phyloP scores from a whole-genome alignment of 495 filamentous ascomycete species.

The Penicillium odoratum region DNA sequence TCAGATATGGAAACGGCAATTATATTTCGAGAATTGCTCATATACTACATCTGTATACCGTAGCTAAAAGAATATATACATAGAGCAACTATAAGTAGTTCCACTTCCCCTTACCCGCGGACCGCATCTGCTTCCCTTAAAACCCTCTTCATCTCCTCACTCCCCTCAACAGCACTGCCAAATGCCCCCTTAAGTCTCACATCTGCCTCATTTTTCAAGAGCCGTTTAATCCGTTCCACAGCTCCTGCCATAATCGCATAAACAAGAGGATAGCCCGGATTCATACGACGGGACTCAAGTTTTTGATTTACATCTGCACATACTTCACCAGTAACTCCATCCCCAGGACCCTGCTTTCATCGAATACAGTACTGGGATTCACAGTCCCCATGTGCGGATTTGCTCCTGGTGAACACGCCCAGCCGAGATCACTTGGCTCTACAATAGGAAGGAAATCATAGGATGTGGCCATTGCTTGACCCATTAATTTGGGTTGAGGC shows the following conservation, averaged over 20 bases:
- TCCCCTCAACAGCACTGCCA: constrained; percentile 11
- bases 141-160: constrained; percentile 12
- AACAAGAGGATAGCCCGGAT: constrained; percentile 30
- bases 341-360: constrained; percentile 27
- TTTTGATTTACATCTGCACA: constrained; percentile 35
- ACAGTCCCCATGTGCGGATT: constrained; percentile 17
- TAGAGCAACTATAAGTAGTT: no score
- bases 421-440: constrained; percentile 3
- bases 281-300: constrained; percentile 18
- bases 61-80: no score
- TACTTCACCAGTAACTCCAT: constrained; percentile 32
- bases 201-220: constrained; percentile 35
- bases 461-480: background rate
- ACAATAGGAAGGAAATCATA: constrained; percentile 3
- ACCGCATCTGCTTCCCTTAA: background rate
- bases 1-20: background rate
- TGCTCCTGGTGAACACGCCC: constrained; percentile 17
- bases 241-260: constrained; percentile 33
- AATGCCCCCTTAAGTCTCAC: constrained; percentile 19
- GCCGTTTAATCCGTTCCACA: constrained; percentile 32
- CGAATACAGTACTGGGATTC: constrained; percentile 28
- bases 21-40: no score
- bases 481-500: background rate
- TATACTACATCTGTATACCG: no score
- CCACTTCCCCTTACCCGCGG: no score